Evolutionary conservation across 306 rosid species (phyloP).

Genomic region (Ziziphus jujuba): DNA sequence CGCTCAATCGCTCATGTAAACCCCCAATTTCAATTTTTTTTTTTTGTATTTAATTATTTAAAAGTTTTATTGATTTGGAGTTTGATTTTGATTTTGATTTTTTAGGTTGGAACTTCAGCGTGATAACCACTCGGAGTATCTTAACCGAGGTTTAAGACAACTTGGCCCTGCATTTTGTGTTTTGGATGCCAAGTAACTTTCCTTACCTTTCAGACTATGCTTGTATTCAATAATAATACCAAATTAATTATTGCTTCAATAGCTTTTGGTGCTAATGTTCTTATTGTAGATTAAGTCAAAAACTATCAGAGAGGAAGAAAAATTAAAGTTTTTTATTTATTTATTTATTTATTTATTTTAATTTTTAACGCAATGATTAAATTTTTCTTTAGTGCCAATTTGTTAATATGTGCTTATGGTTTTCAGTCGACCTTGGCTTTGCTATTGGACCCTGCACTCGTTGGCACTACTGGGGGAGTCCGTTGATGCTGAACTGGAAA

Average conservation of each 20-base stretch:
- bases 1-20: conserved; percentile 54
- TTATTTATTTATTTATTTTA: not conserved
- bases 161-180: conserved; percentile 59
- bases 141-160: conserved; percentile 57
- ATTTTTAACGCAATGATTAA: not conserved
- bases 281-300: not conserved
- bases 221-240: too few relatives aligned
- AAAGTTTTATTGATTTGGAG: not conserved
- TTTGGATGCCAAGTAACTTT: conserved; percentile 78
- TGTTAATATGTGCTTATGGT: conserved; percentile 2
- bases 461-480: conserved; percentile 72
- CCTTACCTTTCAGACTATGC: conserved; percentile 7
- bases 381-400: not conserved
- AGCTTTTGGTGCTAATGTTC: too few relatives aligned
- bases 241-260: too few relatives aligned
- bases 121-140: conserved; percentile 63
- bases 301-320: not conserved
- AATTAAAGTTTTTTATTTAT: too few relatives aligned
- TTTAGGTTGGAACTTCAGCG: conserved; percentile 79
- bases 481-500: conserved; percentile 55
- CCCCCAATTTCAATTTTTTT: not conserved
- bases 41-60: not conserved
- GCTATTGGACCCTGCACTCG: conserved; percentile 90
- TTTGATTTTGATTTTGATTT: conserved; percentile 1
- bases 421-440: conserved; percentile 93